phyloP scores from a whole-genome alignment of 139 green algal genomes.

The Chlamydomonas sp. region DNA sequence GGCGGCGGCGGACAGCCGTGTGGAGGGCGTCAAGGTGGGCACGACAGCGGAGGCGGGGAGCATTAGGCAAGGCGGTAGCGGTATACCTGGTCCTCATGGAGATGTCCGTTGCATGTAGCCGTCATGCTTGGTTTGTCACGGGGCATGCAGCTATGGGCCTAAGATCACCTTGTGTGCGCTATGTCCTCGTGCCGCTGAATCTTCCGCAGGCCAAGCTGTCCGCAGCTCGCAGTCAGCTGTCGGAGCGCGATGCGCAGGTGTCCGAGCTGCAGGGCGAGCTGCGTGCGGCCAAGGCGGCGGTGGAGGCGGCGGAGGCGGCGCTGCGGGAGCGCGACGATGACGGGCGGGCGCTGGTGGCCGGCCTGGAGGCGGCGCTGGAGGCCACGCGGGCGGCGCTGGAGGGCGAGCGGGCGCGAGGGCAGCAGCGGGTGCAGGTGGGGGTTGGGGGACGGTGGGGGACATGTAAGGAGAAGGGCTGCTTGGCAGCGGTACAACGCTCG shows the following conservation, averaged over 20 bases:
- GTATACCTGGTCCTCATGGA: no score
- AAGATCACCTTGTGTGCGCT: no score
- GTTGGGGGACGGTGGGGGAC: neutral
- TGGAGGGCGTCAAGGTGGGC: conserved; percentile 19
- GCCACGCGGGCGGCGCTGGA: conserved; percentile 17
- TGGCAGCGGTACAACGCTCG: no score
- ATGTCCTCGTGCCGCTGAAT: no score
- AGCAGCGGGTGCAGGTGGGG: conserved; percentile 1
- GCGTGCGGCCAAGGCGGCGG: neutral
- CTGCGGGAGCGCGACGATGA: neutral
- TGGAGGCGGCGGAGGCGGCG: neutral
- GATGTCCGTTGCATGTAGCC: no score
- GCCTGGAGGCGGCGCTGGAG: conserved; percentile 20
- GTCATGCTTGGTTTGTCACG: neutral
- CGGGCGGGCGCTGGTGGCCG: neutral
- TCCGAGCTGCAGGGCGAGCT: conserved; percentile 6
- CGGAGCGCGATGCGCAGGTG: neutral
- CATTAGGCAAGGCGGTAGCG: no score
- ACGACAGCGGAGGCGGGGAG: no score
- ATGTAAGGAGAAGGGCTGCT: neutral
- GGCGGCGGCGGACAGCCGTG: neutral
- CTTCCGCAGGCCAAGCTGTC: conserved; percentile 11
- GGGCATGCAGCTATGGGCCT: no score
- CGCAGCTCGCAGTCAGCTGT: neutral
- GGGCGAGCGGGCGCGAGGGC: neutral